Percentiles rank a stretch among this genome's conserved stretches.
Evolutionary conservation across 2,329 filamentous ascomycete genomes (phyloP).

Genomic region (Pseudocercospora ulei): DNA sequence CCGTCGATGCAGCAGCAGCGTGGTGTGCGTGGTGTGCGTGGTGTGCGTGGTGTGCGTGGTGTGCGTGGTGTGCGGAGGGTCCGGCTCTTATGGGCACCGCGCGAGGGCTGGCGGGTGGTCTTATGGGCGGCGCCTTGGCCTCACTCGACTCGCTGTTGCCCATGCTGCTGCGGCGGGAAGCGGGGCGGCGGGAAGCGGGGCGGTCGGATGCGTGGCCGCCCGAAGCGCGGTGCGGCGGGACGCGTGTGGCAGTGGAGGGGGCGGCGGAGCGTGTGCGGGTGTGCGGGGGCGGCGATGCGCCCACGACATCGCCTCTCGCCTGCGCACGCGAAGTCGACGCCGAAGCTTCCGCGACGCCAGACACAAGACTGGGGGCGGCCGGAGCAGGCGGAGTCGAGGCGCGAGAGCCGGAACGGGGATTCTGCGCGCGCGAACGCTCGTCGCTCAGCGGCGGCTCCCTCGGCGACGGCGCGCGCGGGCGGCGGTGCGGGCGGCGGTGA

Average conservation of each 20-base stretch:
- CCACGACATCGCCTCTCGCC: constrained; percentile 18
- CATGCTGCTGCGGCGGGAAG: constrained; percentile 18
- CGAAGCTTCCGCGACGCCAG: constrained; percentile 14
- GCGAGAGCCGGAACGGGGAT: neutral
- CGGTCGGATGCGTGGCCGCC: constrained; percentile 17
- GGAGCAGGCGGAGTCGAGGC: neutral
- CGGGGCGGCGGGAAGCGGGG: constrained; percentile 2
- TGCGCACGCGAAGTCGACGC: constrained; percentile 21
- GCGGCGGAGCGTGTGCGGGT: constrained; percentile 30
- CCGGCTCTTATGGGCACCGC: constrained; percentile 22
- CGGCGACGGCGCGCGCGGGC: constrained; percentile 10
- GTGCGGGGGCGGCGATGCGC: constrained; percentile 18
- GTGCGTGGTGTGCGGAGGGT: constrained; percentile 13
- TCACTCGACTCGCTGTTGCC: constrained; percentile 24
- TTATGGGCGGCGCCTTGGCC: constrained; percentile 7
- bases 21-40: constrained; percentile 11
- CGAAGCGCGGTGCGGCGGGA: constrained; percentile 14
- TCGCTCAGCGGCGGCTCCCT: neutral
- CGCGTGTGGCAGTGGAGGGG: constrained; percentile 16
- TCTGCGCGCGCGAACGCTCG: neutral
- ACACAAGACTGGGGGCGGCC: constrained; percentile 16
- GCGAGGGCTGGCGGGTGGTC: constrained; percentile 23
- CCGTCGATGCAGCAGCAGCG: constrained; percentile 26
- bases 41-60: constrained; percentile 17
- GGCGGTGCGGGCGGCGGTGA: neutral